Conservation (phyloP, 257 asterid genomes). For the Nicotiana obtusifolia region DNA sequence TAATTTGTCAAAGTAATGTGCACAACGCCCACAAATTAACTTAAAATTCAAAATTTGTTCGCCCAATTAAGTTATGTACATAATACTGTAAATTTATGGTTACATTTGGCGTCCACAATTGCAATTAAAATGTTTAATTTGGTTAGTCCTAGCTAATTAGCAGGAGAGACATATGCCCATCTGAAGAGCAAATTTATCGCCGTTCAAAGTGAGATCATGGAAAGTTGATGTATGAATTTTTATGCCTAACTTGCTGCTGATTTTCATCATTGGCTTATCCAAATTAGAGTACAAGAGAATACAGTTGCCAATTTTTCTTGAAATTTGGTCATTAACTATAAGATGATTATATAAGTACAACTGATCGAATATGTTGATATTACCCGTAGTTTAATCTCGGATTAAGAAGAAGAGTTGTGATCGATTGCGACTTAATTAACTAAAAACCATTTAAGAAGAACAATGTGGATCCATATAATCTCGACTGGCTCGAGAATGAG, state of each 20-base stretch:
- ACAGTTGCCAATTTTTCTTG: not conserved
- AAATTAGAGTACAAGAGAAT: not conserved
- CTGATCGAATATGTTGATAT: not conserved
- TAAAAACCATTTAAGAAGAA: too few relatives aligned
- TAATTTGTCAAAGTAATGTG: too few relatives aligned
- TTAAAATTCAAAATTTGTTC: not conserved
- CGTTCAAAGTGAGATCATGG: slow-evolving; percentile 23
- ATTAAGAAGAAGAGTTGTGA: not conserved
- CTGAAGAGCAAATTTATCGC: not conserved
- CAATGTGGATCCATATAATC: too few relatives aligned
- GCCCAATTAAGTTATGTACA: not conserved
- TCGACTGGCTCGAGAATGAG: too few relatives aligned
- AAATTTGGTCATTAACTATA: too few relatives aligned
- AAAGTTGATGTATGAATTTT: slow-evolving; percentile 29
- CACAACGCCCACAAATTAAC: not conserved
- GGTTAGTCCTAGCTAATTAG: not conserved
- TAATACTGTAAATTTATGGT: not conserved
- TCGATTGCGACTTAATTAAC: too few relatives aligned
- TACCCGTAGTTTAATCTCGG: not conserved
- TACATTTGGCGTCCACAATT: not conserved
- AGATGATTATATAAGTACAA: too few relatives aligned
- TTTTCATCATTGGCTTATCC: not conserved
- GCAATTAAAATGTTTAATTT: not conserved
- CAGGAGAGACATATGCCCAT: not conserved
- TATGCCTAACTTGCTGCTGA: not conserved